A percentile compares a stretch with the other conserved stretches of the same genome.
phyloP scores from a whole-genome alignment of 1,284 basidiomycete genomes.

The Coniferiporia weirii region DNA sequence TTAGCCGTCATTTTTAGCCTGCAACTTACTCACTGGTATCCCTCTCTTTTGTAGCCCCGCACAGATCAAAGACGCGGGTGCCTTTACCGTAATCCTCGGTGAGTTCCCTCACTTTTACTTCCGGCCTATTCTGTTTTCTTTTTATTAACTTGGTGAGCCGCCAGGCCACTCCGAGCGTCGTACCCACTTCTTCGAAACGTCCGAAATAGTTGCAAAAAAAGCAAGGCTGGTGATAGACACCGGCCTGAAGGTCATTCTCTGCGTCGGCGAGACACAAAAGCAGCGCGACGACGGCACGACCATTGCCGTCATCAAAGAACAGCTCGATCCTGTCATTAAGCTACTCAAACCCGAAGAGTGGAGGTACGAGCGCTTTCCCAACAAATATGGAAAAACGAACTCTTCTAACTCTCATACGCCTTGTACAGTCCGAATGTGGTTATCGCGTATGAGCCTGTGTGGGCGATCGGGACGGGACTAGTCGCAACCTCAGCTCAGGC shows the following conservation, averaged over 20 bases:
- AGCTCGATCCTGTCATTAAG: constrained; percentile 76
- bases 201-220: constrained; percentile 82
- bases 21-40: not conserved
- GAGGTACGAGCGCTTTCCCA: constrained; percentile 48
- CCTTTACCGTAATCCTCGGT: constrained; percentile 95
- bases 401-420: not conserved
- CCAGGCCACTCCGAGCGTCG: constrained; percentile 93
- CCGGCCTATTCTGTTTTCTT: no score
- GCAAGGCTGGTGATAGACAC: constrained; percentile 75
- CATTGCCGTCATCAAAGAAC: constrained; percentile 73
- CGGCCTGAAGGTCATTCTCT: constrained; percentile 86
- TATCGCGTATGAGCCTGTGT: constrained; percentile 95
- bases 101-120: constrained; percentile 20
- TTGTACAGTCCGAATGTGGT: constrained; percentile 59
- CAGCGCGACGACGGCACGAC: constrained; percentile 85
- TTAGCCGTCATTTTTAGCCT: not conserved
- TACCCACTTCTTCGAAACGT: constrained; percentile 86
- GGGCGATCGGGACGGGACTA: constrained; percentile 98
- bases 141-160: not conserved
- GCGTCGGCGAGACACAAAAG: constrained; percentile 91
- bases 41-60: constrained; percentile 32
- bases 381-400: no score
- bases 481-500: constrained; percentile 91
- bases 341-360: constrained; percentile 58
- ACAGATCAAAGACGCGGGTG: constrained; percentile 80